Percentiles rank a stretch among this genome's conserved stretches.
These are phyloP conservation scores for Gonapodya prolifera DNA, from an alignment of 192 early-diverging fungal species.

Conservation along the genomic window DNA sequence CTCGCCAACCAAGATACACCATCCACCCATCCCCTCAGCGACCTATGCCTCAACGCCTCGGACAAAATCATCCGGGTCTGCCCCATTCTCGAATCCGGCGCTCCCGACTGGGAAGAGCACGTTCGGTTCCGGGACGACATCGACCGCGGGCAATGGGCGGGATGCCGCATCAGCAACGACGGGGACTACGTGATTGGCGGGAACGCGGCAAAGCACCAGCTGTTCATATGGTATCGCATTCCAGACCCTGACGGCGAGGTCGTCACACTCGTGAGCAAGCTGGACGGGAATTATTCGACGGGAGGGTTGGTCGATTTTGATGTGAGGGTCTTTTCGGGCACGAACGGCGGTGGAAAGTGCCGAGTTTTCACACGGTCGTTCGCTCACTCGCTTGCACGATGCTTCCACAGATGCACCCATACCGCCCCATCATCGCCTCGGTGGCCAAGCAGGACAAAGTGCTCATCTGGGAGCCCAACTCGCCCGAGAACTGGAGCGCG, in stretches of 20 bases:
- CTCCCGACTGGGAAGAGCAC: background rate
- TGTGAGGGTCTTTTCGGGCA: conserved; percentile 22
- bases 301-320: conserved; percentile 61
- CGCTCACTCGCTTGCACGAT: background rate
- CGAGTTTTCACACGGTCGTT: background rate
- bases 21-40: background rate
- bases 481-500: conserved; percentile 81
- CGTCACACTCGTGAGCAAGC: conserved; percentile 73
- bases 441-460: conserved; percentile 69
- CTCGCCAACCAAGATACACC: too few relatives aligned
- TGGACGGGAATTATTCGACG: conserved; percentile 78
- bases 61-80: conserved; percentile 10
- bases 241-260: conserved; percentile 68
- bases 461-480: conserved; percentile 72
- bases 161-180: conserved; percentile 74
- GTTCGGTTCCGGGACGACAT: conserved; percentile 79
- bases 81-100: conserved; percentile 17
- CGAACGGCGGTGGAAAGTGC: background rate
- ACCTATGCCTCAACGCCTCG: background rate
- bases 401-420: conserved; percentile 64
- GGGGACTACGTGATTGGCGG: conserved; percentile 85
- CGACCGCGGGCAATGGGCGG: conserved; percentile 79
- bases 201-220: conserved; percentile 13
- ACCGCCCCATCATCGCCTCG: conserved; percentile 67
- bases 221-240: conserved; percentile 30